These are phyloP conservation scores for Beauveria sp. DNA, from an alignment of 2,329 filamentous ascomycete species.

Conservation along the genomic window DNA sequence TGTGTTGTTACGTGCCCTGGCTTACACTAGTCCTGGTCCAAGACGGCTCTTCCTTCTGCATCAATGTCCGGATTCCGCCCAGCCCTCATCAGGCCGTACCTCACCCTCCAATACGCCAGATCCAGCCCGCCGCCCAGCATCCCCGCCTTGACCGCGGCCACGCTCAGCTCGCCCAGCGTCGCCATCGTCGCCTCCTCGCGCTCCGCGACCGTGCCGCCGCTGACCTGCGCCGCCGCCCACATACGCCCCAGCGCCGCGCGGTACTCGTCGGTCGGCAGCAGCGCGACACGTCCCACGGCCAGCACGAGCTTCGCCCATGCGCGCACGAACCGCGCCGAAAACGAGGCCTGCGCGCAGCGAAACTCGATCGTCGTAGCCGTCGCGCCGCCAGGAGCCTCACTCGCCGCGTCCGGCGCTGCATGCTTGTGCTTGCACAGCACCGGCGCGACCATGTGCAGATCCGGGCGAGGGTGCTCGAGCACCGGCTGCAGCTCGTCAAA, in stretches of 20 bases:
- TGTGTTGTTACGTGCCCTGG: neutral
- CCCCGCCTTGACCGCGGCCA: neutral
- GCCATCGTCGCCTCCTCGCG: neutral
- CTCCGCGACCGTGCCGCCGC: no score
- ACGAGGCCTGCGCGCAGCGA: constrained; percentile 14
- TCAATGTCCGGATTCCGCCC: neutral
- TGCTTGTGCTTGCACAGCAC: neutral
- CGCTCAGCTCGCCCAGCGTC: neutral
- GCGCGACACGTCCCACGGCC: constrained; percentile 11
- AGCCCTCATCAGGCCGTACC: neutral
- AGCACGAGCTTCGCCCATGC: constrained; percentile 13
- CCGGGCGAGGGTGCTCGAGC: neutral
- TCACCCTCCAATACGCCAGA: neutral
- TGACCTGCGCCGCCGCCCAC: neutral
- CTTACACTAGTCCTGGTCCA: neutral
- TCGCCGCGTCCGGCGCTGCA: neutral
- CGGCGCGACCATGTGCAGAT: neutral
- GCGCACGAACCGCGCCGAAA: constrained; percentile 9
- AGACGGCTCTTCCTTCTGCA: neutral
- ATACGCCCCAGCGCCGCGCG: neutral
- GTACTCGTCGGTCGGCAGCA: constrained; percentile 11
- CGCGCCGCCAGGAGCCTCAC: neutral
- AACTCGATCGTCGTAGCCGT: constrained; percentile 14
- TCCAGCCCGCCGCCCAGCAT: neutral
- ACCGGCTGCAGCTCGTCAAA: neutral